These are phyloP conservation scores for Ogataea haglerorum DNA, from an alignment of 805 yeast genomes.

Conservation along the genomic window DNA sequence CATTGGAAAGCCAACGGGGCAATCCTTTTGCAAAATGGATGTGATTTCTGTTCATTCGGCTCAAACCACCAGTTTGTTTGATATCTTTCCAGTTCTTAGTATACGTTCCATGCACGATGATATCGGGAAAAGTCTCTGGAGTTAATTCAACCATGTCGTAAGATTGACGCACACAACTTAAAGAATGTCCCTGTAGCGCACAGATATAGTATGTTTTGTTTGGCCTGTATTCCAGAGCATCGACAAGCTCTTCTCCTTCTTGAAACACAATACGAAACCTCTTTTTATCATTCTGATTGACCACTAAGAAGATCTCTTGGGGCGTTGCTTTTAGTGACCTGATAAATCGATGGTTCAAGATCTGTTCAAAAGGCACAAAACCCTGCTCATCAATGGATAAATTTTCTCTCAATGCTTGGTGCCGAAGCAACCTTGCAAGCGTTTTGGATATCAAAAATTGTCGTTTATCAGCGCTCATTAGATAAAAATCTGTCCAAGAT, in stretches of 20 bases:
- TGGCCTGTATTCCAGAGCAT: slow-evolving; percentile 1
- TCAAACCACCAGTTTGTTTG: slow-evolving; percentile 52
- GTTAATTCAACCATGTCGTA: slow-evolving; percentile 27
- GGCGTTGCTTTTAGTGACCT: slow-evolving; percentile 52
- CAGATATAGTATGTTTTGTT: slow-evolving; percentile 47
- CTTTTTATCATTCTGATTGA: slow-evolving; percentile 62
- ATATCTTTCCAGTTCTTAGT: slow-evolving; percentile 45
- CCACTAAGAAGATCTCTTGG: slow-evolving; percentile 60
- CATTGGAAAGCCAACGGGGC: slow-evolving; percentile 27
- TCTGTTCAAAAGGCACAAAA: slow-evolving; percentile 49
- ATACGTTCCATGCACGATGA: slow-evolving; percentile 81
- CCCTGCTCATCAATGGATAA: slow-evolving; percentile 67
- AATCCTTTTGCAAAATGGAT: slow-evolving; percentile 75
- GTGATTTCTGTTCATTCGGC: slow-evolving; percentile 74
- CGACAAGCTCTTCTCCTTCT: slow-evolving; percentile 20
- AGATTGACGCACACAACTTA: slow-evolving; percentile 40
- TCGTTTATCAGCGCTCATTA: slow-evolving; percentile 5
- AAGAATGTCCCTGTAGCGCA: slow-evolving; percentile 92
- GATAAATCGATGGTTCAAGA: slow-evolving; percentile 56
- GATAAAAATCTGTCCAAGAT: background rate
- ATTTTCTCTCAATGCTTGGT: slow-evolving; percentile 71
- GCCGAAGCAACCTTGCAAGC: slow-evolving; percentile 77
- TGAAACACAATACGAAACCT: slow-evolving; percentile 51
- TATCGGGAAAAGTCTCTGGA: slow-evolving; percentile 42
- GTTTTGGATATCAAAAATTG: slow-evolving; percentile 58